Evolutionary conservation across 2,329 filamentous ascomycete species (phyloP).

Genomic region (Aschersonia sp.): DNA sequence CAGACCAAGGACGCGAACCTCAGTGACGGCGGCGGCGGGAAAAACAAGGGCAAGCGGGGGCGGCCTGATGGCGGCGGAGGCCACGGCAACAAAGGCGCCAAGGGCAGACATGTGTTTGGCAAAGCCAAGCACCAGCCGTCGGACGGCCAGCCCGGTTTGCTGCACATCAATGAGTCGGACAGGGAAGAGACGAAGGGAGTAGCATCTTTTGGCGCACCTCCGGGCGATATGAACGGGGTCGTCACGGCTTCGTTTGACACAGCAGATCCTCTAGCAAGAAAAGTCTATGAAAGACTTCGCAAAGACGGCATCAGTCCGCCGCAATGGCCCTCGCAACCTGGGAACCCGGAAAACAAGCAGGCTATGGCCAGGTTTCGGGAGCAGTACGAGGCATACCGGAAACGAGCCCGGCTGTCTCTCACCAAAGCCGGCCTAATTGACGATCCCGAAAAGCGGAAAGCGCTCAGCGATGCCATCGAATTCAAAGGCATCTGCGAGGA

Average conservation of each 20-base stretch:
- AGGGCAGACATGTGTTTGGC: conserved; percentile 2
- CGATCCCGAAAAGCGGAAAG: conserved; percentile 47
- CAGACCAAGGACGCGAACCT: conserved; percentile 11
- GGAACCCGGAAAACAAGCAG: conserved; percentile 33
- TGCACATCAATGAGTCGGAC: not conserved
- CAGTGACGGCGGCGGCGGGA: conserved; percentile 11
- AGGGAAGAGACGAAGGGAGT: conserved; percentile 10
- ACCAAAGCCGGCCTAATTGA: conserved; percentile 47
- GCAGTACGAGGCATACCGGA: conserved; percentile 40
- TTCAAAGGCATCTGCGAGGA: conserved; percentile 56
- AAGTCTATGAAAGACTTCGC: conserved; percentile 36
- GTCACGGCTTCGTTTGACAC: conserved; percentile 8
- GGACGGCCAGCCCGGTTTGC: conserved; percentile 2
- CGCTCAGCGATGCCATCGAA: conserved; percentile 46
- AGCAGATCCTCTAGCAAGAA: conserved; percentile 28
- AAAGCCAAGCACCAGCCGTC: conserved; percentile 1
- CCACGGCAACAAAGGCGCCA: conserved; percentile 1
- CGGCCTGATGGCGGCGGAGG: conserved; percentile 9
- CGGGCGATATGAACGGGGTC: conserved; percentile 4
- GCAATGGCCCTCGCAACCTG: conserved; percentile 38
- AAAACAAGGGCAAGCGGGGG: conserved; percentile 8
- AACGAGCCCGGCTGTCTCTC: conserved; percentile 39
- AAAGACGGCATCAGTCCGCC: conserved; percentile 40
- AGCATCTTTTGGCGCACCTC: conserved; percentile 11
- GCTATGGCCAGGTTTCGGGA: conserved; percentile 41